A percentile compares a stretch with the other conserved stretches of the same genome.
phyloP scores from a whole-genome alignment of 2,329 filamentous ascomycete genomes.

The Ceratocystis albifundus region DNA sequence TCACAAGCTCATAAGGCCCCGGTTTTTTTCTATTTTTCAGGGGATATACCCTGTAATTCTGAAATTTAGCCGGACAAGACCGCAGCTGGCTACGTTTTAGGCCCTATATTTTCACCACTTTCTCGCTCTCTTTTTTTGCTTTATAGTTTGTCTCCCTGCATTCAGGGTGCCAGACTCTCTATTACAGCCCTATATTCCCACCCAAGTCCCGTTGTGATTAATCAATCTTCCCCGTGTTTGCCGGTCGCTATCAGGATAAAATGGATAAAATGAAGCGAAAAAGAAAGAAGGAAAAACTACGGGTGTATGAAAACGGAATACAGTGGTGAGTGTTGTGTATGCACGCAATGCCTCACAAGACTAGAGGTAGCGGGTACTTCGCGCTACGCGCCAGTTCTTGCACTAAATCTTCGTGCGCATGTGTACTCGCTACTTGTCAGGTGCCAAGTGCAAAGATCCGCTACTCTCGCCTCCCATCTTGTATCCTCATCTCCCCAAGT shows the following conservation, averaged over 20 bases:
- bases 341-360: neutral
- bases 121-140: neutral
- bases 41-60: neutral
- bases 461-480: neutral
- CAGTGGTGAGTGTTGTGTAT: neutral
- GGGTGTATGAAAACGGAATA: neutral
- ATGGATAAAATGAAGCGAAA: no score
- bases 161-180: neutral
- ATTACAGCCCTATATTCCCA: conserved; percentile 5
- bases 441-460: neutral
- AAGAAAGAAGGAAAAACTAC: neutral
- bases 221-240: neutral
- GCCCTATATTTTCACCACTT: neutral
- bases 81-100: neutral
- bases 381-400: neutral
- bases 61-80: neutral
- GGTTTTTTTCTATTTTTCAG: neutral
- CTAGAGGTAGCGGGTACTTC: neutral
- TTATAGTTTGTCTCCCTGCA: neutral
- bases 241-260: neutral
- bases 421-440: neutral
- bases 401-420: neutral
- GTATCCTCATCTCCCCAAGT: neutral
- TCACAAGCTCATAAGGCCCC: neutral
- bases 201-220: neutral